Base-by-base conservation (phyloP, 768 basidiomycete genomes). In the Russula vinacea region DNA sequence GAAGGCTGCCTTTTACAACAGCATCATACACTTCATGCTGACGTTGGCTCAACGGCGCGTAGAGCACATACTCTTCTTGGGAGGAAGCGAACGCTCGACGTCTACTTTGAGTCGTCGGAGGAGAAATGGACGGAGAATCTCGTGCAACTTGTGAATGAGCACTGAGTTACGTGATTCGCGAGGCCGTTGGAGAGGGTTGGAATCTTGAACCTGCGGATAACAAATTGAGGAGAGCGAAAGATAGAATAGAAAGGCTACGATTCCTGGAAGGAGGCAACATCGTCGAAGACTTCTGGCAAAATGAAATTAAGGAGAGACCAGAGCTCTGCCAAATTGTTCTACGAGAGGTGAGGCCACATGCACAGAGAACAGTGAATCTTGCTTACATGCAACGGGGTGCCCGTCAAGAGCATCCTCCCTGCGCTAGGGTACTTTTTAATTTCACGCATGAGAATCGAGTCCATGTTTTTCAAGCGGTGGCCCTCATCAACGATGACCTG, bases 401-500 rank as follows among this genome's bases (percentile, higher is more conserved):
- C 97, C 0, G 95, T 98, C 66, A 99, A 76, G 62, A 99, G 89
- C 84, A 98, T 89, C 53, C 97, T 79, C 47, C 93, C 92, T 0
- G 89, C 92, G 59, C 87, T 87, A 1, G 79, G 77, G 72, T 94
- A 94, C 70, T 85, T 84, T 77, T 94, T 95, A 69, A 99, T 89
- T 74, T 96, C 93, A 62, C 82, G 81, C 75, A 98, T 91, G 17
- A 98, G 83, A 77, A 84, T 88, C 75, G 93, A 94, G 71, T 98
- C 84, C 62, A 96, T 79, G 71, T 99, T 99, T 79, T 98, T 98
- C 72, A 99, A 74, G 26, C 96, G 80, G 75, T 99, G 97, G 0
- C 96, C 93, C 75, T 96, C 93, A 72, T 95, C 93, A 2, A 99
- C 96, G 64, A 98, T 92, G 72, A 98, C 92, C 72, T 95, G 97